These are phyloP conservation scores for Fusarium brachygibbosum DNA, from an alignment of 2,329 filamentous ascomycete species.

Conservation along the genomic window DNA sequence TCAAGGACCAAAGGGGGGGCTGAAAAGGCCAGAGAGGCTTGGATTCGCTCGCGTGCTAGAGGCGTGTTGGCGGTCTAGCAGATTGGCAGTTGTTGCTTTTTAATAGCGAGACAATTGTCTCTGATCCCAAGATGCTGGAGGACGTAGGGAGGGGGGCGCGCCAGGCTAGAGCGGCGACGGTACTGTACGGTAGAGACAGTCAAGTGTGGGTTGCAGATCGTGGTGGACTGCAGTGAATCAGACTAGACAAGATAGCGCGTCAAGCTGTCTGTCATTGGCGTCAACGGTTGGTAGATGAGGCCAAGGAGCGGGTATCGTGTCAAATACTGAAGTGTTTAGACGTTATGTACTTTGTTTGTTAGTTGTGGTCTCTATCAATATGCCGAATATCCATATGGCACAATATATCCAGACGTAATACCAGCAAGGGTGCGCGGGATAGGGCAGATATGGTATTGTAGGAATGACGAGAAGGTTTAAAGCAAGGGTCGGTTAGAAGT, in stretches of 20 bases:
- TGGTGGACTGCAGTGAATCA: conserved; percentile 7
- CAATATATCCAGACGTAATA: conserved; percentile 24
- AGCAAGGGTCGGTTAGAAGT: conserved; percentile 7
- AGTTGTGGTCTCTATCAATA: conserved; percentile 19
- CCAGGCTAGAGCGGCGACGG: conserved; percentile 18
- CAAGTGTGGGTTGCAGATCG: conserved; percentile 32
- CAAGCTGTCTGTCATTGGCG: conserved; percentile 8
- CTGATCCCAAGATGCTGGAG: conserved; percentile 34
- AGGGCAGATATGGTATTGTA: not conserved
- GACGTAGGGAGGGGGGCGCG: conserved; percentile 12
- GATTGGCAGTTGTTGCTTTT: conserved; percentile 42
- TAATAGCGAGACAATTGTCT: conserved; percentile 45
- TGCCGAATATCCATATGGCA: conserved; percentile 8
- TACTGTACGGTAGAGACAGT: conserved; percentile 17
- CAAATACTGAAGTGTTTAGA: not conserved
- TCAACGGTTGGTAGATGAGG: conserved; percentile 25
- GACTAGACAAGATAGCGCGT: conserved; percentile 17
- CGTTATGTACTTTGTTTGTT: conserved; percentile 3
- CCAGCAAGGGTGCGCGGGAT: conserved; percentile 22
- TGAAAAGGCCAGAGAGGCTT: conserved; percentile 23
- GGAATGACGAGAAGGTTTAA: conserved; percentile 3
- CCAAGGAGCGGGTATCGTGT: conserved; percentile 20
- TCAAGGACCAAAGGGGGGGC: conserved; percentile 32
- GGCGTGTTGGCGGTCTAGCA: conserved; percentile 36
- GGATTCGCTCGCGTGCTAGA: conserved; percentile 39